These are phyloP conservation scores for Euphorbia pulcherrima DNA, from an alignment of 345 rosid species.

Conservation along the genomic window DNA sequence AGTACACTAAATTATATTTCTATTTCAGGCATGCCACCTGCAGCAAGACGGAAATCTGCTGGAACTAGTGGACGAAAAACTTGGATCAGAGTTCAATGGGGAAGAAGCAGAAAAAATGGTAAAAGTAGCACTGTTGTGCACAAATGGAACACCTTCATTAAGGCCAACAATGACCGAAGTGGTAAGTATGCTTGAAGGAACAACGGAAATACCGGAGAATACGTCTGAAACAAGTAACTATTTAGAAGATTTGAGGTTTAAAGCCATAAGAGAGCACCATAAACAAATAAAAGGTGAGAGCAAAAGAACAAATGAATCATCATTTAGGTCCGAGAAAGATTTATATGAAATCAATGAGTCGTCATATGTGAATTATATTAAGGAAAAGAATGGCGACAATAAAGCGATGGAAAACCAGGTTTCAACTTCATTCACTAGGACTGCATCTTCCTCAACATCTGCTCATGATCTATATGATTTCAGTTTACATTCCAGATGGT, in stretches of 20 bases:
- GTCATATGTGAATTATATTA: too few relatives aligned
- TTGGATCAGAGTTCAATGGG: slow-evolving; percentile 11
- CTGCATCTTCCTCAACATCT: too few relatives aligned
- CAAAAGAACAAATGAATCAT: too few relatives aligned
- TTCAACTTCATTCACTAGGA: too few relatives aligned
- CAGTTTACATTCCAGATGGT: too few relatives aligned
- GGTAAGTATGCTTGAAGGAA: slow-evolving; percentile 26
- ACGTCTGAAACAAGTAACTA: neutral
- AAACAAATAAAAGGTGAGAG: slow-evolving; percentile 1
- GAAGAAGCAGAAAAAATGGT: slow-evolving; percentile 21
- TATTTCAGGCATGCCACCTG: slow-evolving; percentile 20
- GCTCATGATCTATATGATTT: too few relatives aligned
- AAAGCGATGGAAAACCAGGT: too few relatives aligned
- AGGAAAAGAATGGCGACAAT: too few relatives aligned
- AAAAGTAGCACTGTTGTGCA: slow-evolving; percentile 18
- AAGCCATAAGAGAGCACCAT: slow-evolving; percentile 31
- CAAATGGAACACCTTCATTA: slow-evolving; percentile 11
- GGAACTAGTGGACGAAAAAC: slow-evolving; percentile 20
- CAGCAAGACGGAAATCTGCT: slow-evolving; percentile 14
- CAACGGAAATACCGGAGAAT: too few relatives aligned
- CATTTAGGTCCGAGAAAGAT: neutral
- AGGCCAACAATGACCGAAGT: slow-evolving; percentile 31
- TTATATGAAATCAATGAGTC: neutral
- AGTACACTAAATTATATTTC: too few relatives aligned
- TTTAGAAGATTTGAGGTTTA: slow-evolving; percentile 21